Evolutionary conservation across 345 rosid species (phyloP).

Genomic region (Combretum micranthum): DNA sequence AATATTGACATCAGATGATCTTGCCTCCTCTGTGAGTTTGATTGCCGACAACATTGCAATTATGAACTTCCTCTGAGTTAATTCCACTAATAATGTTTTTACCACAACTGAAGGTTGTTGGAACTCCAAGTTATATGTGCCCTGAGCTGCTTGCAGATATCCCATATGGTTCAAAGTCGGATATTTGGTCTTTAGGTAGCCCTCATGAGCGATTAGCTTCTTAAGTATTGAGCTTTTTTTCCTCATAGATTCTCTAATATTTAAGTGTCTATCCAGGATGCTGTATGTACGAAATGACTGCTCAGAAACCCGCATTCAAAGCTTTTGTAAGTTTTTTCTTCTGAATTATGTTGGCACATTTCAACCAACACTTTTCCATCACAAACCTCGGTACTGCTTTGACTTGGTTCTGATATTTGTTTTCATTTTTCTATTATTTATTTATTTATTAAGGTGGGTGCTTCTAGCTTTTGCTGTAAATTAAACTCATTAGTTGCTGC

Average conservation of each 20-base stretch:
- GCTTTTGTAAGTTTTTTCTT: conserved; percentile 71
- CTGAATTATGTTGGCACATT: neutral
- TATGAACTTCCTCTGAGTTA: conserved; percentile 1
- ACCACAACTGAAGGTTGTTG: conserved; percentile 61
- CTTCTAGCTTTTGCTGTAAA: no score
- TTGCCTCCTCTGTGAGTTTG: conserved; percentile 80
- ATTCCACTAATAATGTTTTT: conserved; percentile 2
- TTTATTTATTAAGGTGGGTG: no score
- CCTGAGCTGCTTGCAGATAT: conserved; percentile 99
- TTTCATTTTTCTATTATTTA: no score
- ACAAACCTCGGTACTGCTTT: neutral
- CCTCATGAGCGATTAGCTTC: neutral
- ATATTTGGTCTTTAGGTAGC: conserved; percentile 94
- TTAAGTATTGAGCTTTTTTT: neutral
- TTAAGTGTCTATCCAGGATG: conserved; percentile 52
- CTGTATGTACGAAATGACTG: conserved; percentile 89
- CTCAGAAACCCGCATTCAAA: conserved; percentile 86
- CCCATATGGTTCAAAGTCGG: conserved; percentile 97
- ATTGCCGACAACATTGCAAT: conserved; percentile 3
- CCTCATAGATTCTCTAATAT: conserved; percentile 5
- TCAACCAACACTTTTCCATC: neutral
- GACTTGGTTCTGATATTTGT: no score
- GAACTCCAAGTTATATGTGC: conserved; percentile 99
- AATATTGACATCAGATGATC: conserved; percentile 85
- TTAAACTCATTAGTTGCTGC: no score